These are phyloP conservation scores for Rachicladosporium sp. DNA, from an alignment of 2,329 filamentous ascomycete species.

Conservation along the genomic window DNA sequence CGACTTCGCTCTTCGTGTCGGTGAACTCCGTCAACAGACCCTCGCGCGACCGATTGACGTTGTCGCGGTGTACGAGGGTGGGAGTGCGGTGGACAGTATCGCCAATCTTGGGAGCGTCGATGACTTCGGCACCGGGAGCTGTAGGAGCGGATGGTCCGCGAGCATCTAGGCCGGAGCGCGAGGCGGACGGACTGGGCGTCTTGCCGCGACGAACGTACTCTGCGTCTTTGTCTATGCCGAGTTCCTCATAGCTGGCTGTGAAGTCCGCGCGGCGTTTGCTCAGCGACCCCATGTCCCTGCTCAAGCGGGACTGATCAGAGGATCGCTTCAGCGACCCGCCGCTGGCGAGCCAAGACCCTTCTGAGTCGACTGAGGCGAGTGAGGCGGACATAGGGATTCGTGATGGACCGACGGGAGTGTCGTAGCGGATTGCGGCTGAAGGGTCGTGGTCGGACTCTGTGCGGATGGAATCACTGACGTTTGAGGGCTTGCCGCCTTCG, in stretches of 20 bases:
- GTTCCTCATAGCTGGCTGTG: constrained; percentile 52
- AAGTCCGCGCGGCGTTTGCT: constrained; percentile 39
- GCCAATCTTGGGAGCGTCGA: constrained; percentile 23
- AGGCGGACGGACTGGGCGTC: not conserved
- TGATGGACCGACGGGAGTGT: constrained; percentile 26
- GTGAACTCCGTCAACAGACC: constrained; percentile 44
- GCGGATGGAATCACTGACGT: too few relatives aligned
- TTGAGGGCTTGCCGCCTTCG: constrained; percentile 1
- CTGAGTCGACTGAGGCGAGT: constrained; percentile 85
- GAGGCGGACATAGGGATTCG: constrained; percentile 55
- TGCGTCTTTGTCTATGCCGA: constrained; percentile 47
- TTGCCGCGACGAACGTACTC: constrained; percentile 49
- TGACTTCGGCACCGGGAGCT: constrained; percentile 21
- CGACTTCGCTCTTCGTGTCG: constrained; percentile 19
- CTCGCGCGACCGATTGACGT: constrained; percentile 49
- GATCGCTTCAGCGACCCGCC: constrained; percentile 48
- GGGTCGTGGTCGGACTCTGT: constrained; percentile 2
- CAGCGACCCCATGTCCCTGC: constrained; percentile 35
- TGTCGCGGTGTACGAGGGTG: constrained; percentile 50
- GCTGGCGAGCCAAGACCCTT: constrained; percentile 81
- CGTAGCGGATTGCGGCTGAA: constrained; percentile 21
- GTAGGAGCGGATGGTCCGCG: constrained; percentile 1
- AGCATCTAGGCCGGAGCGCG: not conserved
- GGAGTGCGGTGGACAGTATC: constrained; percentile 42
- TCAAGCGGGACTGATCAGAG: constrained; percentile 32